These are phyloP conservation scores for Gymnopilus junonius DNA, from an alignment of 768 basidiomycete species.

Conservation along the genomic window DNA sequence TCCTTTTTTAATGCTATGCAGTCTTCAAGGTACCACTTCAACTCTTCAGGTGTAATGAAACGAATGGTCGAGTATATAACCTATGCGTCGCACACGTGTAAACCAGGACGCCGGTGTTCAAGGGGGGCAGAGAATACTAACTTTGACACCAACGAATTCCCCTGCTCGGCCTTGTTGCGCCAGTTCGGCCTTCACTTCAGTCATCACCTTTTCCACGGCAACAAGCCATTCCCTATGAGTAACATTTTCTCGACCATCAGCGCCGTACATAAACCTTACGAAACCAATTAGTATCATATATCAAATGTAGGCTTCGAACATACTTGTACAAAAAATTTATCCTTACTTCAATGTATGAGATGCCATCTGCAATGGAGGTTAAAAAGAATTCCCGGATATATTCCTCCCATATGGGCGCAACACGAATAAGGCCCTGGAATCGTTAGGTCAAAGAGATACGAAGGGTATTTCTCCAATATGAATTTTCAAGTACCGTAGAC, in stretches of 20 bases:
- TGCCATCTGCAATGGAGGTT: conserved; percentile 68
- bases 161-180: conserved; percentile 54
- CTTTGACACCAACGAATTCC: conserved; percentile 71
- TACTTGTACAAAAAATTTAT: conserved; percentile 68
- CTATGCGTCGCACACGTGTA: conserved; percentile 35
- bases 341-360: conserved; percentile 72
- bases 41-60: conserved; percentile 53
- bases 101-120: not conserved
- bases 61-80: conserved; percentile 75
- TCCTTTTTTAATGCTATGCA: conserved; percentile 74
- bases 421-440: conserved; percentile 49
- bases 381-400: conserved; percentile 69
- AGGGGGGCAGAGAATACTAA: conserved; percentile 26
- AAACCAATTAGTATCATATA: not conserved
- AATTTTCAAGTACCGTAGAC: conserved; percentile 43
- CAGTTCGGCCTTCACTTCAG: conserved; percentile 58
- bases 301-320: conserved; percentile 15
- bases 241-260: conserved; percentile 59
- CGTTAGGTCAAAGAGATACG: not conserved
- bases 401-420: conserved; percentile 58
- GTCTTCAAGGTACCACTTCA: conserved; percentile 74
- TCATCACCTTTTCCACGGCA: conserved; percentile 54
- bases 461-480: not conserved
- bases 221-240: conserved; percentile 63
- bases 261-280: conserved; percentile 57